phyloP scores from a whole-genome alignment of 2,329 filamentous ascomycete species.

The Tolypocladium inflatum region DNA sequence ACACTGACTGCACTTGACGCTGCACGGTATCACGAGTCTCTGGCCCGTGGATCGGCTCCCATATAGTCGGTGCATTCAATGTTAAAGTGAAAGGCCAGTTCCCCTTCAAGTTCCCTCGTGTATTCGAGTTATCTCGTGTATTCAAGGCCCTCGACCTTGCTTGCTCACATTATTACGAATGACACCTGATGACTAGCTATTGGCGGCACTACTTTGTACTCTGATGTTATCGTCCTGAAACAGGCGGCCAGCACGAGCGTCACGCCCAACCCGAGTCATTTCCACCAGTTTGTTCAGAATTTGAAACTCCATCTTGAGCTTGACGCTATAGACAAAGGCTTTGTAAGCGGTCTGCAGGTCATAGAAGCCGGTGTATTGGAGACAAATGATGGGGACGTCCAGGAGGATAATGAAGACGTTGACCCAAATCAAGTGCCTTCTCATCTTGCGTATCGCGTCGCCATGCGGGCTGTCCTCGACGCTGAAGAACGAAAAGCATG shows the following conservation, averaged over 20 bases:
- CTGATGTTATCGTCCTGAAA: background rate
- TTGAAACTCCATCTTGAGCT: constrained; percentile 22
- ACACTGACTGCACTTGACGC: no score
- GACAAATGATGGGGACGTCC: constrained; percentile 23
- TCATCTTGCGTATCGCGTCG: constrained; percentile 13
- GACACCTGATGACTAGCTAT: no score
- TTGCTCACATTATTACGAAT: no score
- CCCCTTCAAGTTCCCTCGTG: no score
- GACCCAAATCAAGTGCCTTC: constrained; percentile 27
- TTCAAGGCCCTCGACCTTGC: no score
- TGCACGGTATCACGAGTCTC: no score
- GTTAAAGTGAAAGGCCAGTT: no score
- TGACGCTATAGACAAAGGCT: constrained; percentile 20
- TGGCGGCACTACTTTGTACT: background rate
- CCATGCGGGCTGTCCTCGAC: constrained; percentile 17
- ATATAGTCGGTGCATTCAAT: no score
- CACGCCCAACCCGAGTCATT: constrained; percentile 3
- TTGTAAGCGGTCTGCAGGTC: constrained; percentile 21
- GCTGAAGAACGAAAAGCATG: constrained; percentile 36
- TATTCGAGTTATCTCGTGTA: no score
- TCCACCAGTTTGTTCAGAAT: constrained; percentile 22
- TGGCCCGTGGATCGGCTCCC: no score
- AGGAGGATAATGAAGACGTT: constrained; percentile 31
- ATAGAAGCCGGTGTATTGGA: constrained; percentile 18
- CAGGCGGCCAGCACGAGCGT: background rate